phyloP scores from a whole-genome alignment of 768 basidiomycete species.

The Boletus edulis region DNA sequence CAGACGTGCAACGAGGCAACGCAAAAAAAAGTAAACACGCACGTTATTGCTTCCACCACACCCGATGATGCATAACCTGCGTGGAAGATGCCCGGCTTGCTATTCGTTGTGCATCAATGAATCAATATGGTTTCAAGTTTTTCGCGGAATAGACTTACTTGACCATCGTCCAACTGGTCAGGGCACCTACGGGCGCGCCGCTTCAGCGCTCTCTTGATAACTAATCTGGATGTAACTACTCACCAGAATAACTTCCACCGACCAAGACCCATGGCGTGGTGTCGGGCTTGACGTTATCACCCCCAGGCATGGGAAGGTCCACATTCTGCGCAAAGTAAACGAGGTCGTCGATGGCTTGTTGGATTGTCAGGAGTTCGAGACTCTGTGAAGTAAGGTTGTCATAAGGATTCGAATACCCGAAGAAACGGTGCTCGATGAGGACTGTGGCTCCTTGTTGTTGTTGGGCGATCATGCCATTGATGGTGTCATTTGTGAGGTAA shows the following conservation, averaged over 20 bases:
- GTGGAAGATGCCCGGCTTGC: conserved; percentile 39
- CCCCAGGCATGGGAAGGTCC: conserved; percentile 63
- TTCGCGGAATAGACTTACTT: conserved; percentile 40
- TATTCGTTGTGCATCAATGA: conserved; percentile 13
- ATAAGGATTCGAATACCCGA: conserved; percentile 70
- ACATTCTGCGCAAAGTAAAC: conserved; percentile 69
- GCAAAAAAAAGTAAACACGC: conserved; percentile 11
- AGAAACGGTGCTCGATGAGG: conserved; percentile 72
- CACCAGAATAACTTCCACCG: conserved; percentile 43
- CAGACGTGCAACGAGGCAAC: background rate
- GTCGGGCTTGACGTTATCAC: conserved; percentile 57
- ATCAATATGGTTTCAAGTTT: background rate
- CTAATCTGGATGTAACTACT: background rate
- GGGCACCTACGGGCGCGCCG: conserved; percentile 26
- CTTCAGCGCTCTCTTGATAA: background rate
- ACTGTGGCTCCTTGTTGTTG: conserved; percentile 62
- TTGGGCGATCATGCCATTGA: conserved; percentile 64
- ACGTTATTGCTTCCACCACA: conserved; percentile 45
- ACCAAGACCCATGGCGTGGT: conserved; percentile 42
- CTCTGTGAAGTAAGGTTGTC: conserved; percentile 57
- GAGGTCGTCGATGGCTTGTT: conserved; percentile 73
- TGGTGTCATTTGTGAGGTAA: conserved; percentile 64
- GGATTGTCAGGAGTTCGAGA: conserved; percentile 59
- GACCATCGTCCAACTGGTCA: conserved; percentile 66
- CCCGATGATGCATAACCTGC: conserved; percentile 47